Conservation (phyloP, 768 basidiomycete species). For the Baorangia bicolor region DNA sequence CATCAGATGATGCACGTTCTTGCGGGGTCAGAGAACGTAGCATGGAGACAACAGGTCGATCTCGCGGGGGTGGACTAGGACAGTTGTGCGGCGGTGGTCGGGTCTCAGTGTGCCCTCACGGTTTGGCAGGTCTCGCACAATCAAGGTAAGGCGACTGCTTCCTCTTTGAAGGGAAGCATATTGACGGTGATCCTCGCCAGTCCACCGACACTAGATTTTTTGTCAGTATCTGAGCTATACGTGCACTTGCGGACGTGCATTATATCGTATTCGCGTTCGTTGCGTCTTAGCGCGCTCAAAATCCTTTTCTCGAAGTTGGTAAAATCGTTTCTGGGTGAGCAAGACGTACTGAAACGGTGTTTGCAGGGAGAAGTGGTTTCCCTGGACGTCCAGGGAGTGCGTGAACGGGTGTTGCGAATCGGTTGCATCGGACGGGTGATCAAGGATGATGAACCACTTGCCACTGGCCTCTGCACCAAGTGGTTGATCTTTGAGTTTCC, state of each 20-base stretch:
- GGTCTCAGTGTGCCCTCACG: conserved; percentile 57
- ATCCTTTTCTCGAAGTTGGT: conserved; percentile 58
- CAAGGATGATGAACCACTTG: conserved; percentile 46
- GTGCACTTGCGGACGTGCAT: conserved; percentile 51
- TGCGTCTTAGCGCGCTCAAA: conserved; percentile 64
- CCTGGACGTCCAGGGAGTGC: conserved; percentile 73
- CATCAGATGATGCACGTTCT: conserved; percentile 46
- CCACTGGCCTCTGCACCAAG: conserved; percentile 61
- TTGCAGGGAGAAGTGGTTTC: conserved; percentile 80
- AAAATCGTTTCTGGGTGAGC: conserved; percentile 39
- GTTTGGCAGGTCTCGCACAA: conserved; percentile 47
- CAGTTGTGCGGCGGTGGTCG: conserved; percentile 51
- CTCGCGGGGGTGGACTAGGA: conserved; percentile 48
- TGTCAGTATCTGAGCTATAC: conserved; percentile 52
- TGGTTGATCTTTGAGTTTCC: conserved; percentile 68
- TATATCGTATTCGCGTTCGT: conserved; percentile 66
- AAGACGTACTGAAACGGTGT: conserved; percentile 62
- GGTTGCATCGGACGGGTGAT: conserved; percentile 66
- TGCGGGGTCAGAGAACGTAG: conserved; percentile 32
- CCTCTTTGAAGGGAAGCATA: background rate
- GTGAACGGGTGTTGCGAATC: conserved; percentile 82
- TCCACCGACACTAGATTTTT: conserved; percentile 17
- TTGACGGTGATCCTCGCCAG: conserved; percentile 11
- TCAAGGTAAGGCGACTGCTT: conserved; percentile 39
- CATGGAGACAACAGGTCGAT: conserved; percentile 51